Conservation (phyloP, 371 early-diverging fungal genomes). For the Gilbertella persicaria region DNA sequence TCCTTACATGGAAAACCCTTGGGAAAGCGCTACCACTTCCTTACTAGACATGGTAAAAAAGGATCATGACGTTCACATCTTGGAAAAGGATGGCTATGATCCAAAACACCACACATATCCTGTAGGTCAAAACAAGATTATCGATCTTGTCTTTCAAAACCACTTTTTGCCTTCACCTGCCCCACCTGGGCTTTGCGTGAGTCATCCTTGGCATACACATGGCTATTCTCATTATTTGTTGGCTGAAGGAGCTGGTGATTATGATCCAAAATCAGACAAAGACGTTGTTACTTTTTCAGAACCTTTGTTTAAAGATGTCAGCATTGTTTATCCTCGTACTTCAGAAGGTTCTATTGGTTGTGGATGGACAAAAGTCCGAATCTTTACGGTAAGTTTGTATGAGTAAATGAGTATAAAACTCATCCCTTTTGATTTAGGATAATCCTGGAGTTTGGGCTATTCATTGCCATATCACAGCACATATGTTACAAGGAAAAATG, state of each 20-base stretch:
- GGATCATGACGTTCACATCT: not conserved
- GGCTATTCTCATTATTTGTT: conserved; percentile 41
- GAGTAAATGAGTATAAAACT: not conserved
- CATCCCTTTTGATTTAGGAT: conserved; percentile 15
- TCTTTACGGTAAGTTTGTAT: conserved; percentile 23
- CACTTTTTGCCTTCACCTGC: not conserved
- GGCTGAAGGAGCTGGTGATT: conserved; percentile 36
- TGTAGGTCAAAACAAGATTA: conserved; percentile 19
- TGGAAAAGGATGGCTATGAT: conserved; percentile 23
- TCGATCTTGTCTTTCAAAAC: conserved; percentile 43
- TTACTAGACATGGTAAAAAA: conserved; percentile 6
- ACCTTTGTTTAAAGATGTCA: conserved; percentile 35
- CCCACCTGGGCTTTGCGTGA: conserved; percentile 19
- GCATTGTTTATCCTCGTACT: conserved; percentile 29
- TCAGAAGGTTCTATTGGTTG: conserved; percentile 9
- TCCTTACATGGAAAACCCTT: conserved; percentile 4
- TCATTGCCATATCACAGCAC: conserved; percentile 52
- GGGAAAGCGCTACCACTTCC: conserved; percentile 13
- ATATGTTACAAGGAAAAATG: conserved; percentile 50
- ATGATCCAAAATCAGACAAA: conserved; percentile 23
- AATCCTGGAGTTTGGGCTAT: conserved; percentile 55
- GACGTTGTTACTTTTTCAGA: conserved; percentile 23
- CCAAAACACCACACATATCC: conserved; percentile 28
- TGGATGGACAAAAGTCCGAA: conserved; percentile 41
- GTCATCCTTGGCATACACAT: conserved; percentile 50